Conservation (phyloP, 2,329 filamentous ascomycete genomes). For the Diaporthe aspalathi region DNA sequence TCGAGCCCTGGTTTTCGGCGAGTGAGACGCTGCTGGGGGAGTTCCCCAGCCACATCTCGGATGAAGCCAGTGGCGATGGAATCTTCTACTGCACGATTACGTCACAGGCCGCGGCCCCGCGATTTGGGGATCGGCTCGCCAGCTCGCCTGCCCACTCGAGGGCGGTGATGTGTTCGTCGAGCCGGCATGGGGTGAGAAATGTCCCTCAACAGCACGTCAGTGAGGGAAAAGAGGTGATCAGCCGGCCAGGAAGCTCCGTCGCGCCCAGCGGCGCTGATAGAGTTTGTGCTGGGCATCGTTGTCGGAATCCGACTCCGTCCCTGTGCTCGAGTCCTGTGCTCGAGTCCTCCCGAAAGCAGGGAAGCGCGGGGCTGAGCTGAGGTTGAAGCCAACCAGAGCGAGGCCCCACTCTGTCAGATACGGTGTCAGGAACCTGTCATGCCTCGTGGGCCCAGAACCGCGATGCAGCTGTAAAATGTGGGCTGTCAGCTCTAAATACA, state of each 20-base stretch:
- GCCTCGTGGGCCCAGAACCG: neutral
- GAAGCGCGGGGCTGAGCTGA: slow-evolving; percentile 11
- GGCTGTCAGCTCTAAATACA: slow-evolving; percentile 37
- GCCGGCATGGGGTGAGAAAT: neutral
- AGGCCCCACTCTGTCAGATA: neutral
- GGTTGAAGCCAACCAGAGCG: slow-evolving; percentile 1
- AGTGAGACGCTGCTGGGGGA: slow-evolving; percentile 13
- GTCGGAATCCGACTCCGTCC: too few species aligned
- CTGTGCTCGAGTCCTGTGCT: too few species aligned
- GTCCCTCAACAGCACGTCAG: neutral
- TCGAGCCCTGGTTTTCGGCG: slow-evolving; percentile 7
- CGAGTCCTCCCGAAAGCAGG: too few species aligned
- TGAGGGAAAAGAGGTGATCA: too few species aligned
- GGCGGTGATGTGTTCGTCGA: slow-evolving; percentile 3
- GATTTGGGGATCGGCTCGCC: slow-evolving; percentile 3
- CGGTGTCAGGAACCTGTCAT: neutral
- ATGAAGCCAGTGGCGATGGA: neutral
- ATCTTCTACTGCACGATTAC: slow-evolving; percentile 11
- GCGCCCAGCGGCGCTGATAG: too few species aligned
- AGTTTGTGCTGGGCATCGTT: too few species aligned
- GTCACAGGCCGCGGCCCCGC: slow-evolving; percentile 17
- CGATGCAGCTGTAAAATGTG: slow-evolving; percentile 25
- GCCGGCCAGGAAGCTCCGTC: too few species aligned
- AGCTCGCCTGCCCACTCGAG: neutral
- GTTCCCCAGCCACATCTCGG: slow-evolving; percentile 22